Evolutionary conservation across 768 basidiomycete species (phyloP), one percentile per base, ranked within the genome.

Genomic region (Botryobasidium botryosum): DNA sequence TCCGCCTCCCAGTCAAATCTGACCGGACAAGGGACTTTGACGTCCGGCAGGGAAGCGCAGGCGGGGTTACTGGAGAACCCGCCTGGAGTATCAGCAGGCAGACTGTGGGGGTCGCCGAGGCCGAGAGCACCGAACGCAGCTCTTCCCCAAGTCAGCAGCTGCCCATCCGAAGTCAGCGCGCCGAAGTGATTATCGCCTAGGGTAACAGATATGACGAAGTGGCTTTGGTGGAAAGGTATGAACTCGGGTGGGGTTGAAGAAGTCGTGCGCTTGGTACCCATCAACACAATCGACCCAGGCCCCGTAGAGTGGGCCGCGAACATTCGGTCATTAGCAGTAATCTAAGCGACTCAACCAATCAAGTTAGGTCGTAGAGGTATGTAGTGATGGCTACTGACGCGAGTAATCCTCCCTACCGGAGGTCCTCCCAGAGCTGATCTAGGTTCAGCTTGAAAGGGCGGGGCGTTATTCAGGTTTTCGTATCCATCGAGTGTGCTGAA

Each of bases 291-390:
- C 15, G 82, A 83, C n/a, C n/a, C n/a, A n/a, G n/a, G n/a, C n/a
- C n/a, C n/a, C n/a, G n/a, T n/a, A 0, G 86, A 81, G 56, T 85
- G 83, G 3, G 75, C 87, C 42, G 80, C 74, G 57, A 94, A 90
- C 27, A 78, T 77, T 43, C 64, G 52, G 60, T 79, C 91, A 52
- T 85, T 79, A 3, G 83, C 91, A 15, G 90, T 77, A 44, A 97
- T 71, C 77, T 50, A n/a, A n/a, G n/a, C n/a, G n/a, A 55, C 53
- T 47, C 61, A 59, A 18, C 35, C 27, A 10, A 56, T 50, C 31
- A 56, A 36, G 25, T 33, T 12, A 43, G n/a, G 49, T 40, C 25
- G n/a, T n/a, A n/a, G n/a, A n/a, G n/a, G n/a, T n/a, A n/a, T n/a
- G n/a, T n/a, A n/a, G n/a, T n/a, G n/a, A n/a, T n/a, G n/a, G n/a